A percentile compares a stretch with the other conserved stretches of the same genome.
Evolutionary conservation across 192 early-diverging fungal species (phyloP).

Genomic region (Linnemannia schmuckeri): DNA sequence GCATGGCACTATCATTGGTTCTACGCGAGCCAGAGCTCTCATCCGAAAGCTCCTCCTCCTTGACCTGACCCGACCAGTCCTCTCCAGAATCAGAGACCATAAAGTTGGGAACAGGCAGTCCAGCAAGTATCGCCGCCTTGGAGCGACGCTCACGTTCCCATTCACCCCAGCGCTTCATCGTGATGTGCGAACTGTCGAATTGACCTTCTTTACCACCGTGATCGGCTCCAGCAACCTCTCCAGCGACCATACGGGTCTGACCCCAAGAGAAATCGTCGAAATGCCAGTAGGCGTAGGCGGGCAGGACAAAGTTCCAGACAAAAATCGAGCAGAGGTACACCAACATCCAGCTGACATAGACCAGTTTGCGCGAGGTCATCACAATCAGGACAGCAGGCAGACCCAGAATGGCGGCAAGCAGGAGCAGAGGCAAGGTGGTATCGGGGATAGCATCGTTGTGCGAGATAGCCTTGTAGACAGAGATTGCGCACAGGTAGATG

Average conservation of each 20-base stretch:
- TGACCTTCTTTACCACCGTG: slow-evolving; percentile 74
- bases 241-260: slow-evolving; percentile 74
- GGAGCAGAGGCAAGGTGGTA: slow-evolving; percentile 75
- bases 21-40: slow-evolving; percentile 44
- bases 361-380: slow-evolving; percentile 84
- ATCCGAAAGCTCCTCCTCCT: slow-evolving; percentile 52
- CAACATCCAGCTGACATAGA: slow-evolving; percentile 94
- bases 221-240: slow-evolving; percentile 69
- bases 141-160: slow-evolving; percentile 62
- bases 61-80: slow-evolving; percentile 30
- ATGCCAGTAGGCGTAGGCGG: slow-evolving; percentile 84
- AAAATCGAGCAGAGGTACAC: slow-evolving; percentile 78
- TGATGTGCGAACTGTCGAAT: slow-evolving; percentile 76
- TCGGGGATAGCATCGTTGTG: slow-evolving; percentile 66
- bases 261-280: slow-evolving; percentile 89
- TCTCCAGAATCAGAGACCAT: slow-evolving; percentile 49
- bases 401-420: slow-evolving; percentile 85
- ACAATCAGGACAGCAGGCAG: slow-evolving; percentile 92
- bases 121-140: slow-evolving; percentile 60
- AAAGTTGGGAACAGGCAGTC: slow-evolving; percentile 58
- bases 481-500: slow-evolving; percentile 79
- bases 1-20: slow-evolving; percentile 46
- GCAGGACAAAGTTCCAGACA: slow-evolving; percentile 84
- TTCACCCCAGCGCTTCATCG: slow-evolving; percentile 82
- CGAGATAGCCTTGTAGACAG: slow-evolving; percentile 66